phyloP scores from a whole-genome alignment of 805 yeast species.

The Wickerhamiella shivajii region DNA sequence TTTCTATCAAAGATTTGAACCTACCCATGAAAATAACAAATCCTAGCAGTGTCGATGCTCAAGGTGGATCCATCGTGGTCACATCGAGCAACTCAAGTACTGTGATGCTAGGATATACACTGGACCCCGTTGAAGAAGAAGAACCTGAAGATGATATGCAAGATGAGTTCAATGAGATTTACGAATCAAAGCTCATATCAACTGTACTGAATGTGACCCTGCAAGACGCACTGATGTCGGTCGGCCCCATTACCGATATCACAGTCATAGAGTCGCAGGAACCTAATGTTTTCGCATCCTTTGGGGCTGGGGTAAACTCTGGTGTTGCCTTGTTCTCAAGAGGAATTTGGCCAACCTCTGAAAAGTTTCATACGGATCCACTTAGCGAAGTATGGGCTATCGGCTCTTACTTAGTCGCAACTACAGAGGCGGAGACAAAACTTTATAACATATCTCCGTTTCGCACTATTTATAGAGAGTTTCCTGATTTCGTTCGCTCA shows the following conservation, averaged over 20 bases:
- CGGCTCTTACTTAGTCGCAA: too few species aligned
- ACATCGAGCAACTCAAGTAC: slow-evolving; percentile 3
- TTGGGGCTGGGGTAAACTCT: neutral
- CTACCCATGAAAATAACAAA: neutral
- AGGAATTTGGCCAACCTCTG: slow-evolving; percentile 6
- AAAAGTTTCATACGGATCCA: too few species aligned
- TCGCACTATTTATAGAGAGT: too few species aligned
- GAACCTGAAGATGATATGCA: slow-evolving; percentile 27
- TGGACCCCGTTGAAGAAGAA: slow-evolving; percentile 37
- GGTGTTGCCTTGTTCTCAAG: slow-evolving; percentile 3
- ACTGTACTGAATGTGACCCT: neutral
- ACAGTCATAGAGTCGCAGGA: slow-evolving; percentile 1
- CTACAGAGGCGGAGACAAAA: too few species aligned
- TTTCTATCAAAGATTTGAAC: slow-evolving; percentile 31
- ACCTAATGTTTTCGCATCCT: slow-evolving; percentile 1
- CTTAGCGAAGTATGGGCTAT: too few species aligned
- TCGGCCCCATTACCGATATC: slow-evolving; percentile 8
- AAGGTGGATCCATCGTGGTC: neutral
- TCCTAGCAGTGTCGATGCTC: slow-evolving; percentile 4
- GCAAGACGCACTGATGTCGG: slow-evolving; percentile 7
- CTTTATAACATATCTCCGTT: too few species aligned
- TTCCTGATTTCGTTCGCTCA: too few species aligned
- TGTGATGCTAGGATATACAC: slow-evolving; percentile 1
- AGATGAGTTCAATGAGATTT: slow-evolving; percentile 27
- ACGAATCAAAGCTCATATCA: neutral